Evolutionary conservation across 345 rosid species (phyloP).

Genomic region (Capsella bursapastoris): DNA sequence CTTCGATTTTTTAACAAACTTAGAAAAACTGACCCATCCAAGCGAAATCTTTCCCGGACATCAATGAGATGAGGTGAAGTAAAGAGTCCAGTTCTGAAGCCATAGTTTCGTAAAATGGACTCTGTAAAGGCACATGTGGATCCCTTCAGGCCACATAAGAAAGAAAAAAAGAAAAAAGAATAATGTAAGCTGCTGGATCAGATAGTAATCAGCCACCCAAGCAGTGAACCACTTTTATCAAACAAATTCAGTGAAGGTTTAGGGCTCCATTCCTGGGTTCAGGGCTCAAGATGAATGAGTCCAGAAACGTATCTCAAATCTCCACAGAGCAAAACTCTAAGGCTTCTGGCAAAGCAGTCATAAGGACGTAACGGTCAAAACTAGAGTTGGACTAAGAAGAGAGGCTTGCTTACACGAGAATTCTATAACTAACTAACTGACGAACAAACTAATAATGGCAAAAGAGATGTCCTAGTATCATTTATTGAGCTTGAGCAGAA

Average conservation of each 20-base stretch:
- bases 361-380: constrained; percentile 26
- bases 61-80: constrained; percentile 97
- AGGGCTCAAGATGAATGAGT: constrained; percentile 25
- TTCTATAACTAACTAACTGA: constrained; percentile 5
- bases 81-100: constrained; percentile 92
- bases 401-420: neutral
- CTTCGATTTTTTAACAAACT: neutral
- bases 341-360: constrained; percentile 29
- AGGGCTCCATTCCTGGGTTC: neutral
- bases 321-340: constrained; percentile 22
- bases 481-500: neutral
- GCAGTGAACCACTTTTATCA: constrained; percentile 13
- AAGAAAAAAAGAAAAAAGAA: neutral
- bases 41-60: constrained; percentile 91
- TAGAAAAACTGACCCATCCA: constrained; percentile 67
- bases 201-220: neutral
- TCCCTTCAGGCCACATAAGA: constrained; percentile 56
- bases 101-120: constrained; percentile 82
- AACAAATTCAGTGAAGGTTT: constrained; percentile 2
- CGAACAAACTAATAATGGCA: neutral
- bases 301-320: constrained; percentile 37
- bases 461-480: neutral
- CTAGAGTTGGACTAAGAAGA: constrained; percentile 23
- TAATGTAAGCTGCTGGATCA: constrained; percentile 16
- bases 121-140: constrained; percentile 93